Evolutionary conservation across 2,329 filamentous ascomycete genomes (phyloP).

Genomic region (Xylaria multiplex): DNA sequence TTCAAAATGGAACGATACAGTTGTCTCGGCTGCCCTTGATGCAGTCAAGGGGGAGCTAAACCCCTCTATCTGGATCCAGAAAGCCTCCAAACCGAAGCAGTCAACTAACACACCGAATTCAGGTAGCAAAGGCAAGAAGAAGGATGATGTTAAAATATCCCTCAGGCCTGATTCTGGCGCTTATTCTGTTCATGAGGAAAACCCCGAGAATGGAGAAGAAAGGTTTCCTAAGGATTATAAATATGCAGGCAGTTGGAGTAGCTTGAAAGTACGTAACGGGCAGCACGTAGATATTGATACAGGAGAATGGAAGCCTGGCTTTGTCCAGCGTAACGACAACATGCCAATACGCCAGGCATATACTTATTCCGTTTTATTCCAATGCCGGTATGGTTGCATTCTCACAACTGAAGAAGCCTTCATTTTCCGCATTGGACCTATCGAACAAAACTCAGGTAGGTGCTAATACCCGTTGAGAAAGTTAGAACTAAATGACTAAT

Average conservation of each 20-base stretch:
- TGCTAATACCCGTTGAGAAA: background rate
- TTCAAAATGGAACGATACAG: constrained; percentile 4
- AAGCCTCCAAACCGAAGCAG: constrained; percentile 1
- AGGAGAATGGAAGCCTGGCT: background rate
- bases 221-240: background rate
- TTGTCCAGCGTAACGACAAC: background rate
- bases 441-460: background rate
- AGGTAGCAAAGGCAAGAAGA: too few species aligned
- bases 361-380: background rate
- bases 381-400: constrained; percentile 8
- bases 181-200: constrained; percentile 5
- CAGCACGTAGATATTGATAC: background rate
- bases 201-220: background rate
- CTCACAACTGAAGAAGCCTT: constrained; percentile 10
- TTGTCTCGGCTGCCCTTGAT: background rate
- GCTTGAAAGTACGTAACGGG: background rate
- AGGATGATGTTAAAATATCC: background rate
- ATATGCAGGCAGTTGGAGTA: background rate
- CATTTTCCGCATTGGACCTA: constrained; percentile 12
- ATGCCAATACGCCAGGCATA: constrained; percentile 1
- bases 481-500: too few species aligned
- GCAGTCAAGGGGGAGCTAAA: background rate
- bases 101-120: background rate
- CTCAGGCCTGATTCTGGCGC: constrained; percentile 1
- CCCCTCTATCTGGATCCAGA: background rate